Evolutionary conservation across 139 green algal species (phyloP).

Genomic region (Volvox africanus): DNA sequence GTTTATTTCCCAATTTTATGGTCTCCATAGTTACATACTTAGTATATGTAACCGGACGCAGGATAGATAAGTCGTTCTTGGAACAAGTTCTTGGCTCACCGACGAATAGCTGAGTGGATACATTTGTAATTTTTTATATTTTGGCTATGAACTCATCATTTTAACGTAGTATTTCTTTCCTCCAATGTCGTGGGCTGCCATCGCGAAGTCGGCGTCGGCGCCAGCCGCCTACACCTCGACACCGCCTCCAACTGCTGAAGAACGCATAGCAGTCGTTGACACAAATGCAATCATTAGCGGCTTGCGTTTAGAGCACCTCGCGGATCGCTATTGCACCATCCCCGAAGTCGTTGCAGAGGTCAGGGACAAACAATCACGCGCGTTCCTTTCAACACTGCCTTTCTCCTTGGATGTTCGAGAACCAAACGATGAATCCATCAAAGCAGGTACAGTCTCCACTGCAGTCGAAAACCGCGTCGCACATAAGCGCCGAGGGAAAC

Average conservation of each 20-base stretch:
- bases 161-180: background rate
- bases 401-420: constrained; percentile 75
- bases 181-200: constrained; percentile 30
- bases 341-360: constrained; percentile 87
- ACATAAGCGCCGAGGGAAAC: too few species aligned
- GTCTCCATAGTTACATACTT: too few species aligned
- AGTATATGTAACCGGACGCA: too few species aligned
- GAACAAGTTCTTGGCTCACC: too few species aligned
- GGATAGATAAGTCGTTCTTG: too few species aligned
- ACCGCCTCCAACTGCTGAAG: background rate
- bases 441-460: constrained; percentile 63
- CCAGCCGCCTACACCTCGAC: background rate
- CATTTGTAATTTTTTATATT: background rate
- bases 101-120: too few species aligned
- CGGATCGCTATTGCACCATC: constrained; percentile 78
- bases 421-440: constrained; percentile 78
- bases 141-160: background rate
- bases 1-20: too few species aligned
- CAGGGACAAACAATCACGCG: constrained; percentile 79
- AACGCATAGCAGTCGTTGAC: constrained; percentile 77
- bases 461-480: too few species aligned
- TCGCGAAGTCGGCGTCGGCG: constrained; percentile 13
- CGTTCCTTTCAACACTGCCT: constrained; percentile 73
- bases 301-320: constrained; percentile 66
- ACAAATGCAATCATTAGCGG: constrained; percentile 92